Conservation (phyloP, 129 eudicot species). For the Chrysanthemum lavandulifolium region DNA sequence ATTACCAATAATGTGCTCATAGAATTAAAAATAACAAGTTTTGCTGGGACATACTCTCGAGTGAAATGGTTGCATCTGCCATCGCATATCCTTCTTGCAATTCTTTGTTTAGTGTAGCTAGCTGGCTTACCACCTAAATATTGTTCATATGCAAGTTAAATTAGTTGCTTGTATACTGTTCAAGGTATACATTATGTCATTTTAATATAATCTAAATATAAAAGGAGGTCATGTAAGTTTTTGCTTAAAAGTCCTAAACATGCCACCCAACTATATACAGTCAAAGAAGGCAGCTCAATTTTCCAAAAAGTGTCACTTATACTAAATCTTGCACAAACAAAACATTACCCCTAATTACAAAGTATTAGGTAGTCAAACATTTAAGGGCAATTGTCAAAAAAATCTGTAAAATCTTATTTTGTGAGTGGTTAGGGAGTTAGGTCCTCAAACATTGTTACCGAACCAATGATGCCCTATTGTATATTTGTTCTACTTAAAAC, state of each 20-base stretch:
- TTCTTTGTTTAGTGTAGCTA: conserved; percentile 44
- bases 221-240: conserved; percentile 10
- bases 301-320: neutral
- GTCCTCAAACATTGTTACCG: no score
- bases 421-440: no score
- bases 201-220: neutral
- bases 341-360: no score
- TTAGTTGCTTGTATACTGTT: neutral
- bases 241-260: neutral
- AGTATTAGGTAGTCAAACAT: no score
- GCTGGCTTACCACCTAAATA: conserved; percentile 53
- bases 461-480: no score
- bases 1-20: neutral
- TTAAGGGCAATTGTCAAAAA: no score
- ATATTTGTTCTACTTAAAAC: neutral
- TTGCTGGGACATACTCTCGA: conserved; percentile 47
- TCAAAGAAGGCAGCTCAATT: conserved; percentile 10
- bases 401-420: no score
- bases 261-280: conserved; percentile 5
- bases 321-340: neutral
- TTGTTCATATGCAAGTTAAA: conserved; percentile 11
- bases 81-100: conserved; percentile 58
- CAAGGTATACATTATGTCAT: neutral
- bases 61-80: conserved; percentile 84
- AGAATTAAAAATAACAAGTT: neutral